Conservation (phyloP, 495 filamentous ascomycete genomes). For the Penicillium diatomitis region DNA sequence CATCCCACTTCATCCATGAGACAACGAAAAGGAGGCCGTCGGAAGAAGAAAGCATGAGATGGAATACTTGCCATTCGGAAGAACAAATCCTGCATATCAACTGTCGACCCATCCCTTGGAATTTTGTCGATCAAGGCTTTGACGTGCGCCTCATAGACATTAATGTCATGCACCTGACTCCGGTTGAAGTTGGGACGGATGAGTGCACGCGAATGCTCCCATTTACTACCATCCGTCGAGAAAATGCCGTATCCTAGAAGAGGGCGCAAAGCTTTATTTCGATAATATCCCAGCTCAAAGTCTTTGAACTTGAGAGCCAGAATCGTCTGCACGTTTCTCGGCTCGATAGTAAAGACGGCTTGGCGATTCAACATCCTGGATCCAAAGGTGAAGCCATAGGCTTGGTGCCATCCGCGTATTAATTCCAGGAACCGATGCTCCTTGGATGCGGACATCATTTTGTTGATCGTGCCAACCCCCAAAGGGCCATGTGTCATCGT, state of each 20-base stretch:
- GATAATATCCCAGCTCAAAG: conserved; percentile 45
- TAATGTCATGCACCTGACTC: conserved; percentile 50
- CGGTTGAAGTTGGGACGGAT: conserved; percentile 56
- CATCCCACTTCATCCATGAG: too few relatives aligned
- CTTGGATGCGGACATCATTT: not conserved
- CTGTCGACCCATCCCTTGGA: conserved; percentile 37
- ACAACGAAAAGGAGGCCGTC: not conserved
- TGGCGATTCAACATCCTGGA: conserved; percentile 8
- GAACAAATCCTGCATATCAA: conserved; percentile 60
- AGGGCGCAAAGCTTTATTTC: conserved; percentile 40
- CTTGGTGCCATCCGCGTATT: conserved; percentile 4
- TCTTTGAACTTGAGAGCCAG: conserved; percentile 52
- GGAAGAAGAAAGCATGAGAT: not conserved
- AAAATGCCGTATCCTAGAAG: conserved; percentile 65
- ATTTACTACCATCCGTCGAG: conserved; percentile 53
- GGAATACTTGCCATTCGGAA: conserved; percentile 22
- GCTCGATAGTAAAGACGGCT: conserved; percentile 41
- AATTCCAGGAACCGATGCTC: conserved; percentile 2
- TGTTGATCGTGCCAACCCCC: not conserved
- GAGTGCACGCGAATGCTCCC: conserved; percentile 56
- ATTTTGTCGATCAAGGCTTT: conserved; percentile 37
- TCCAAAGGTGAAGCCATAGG: conserved; percentile 6
- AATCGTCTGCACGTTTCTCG: conserved; percentile 54
- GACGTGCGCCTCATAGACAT: conserved; percentile 53
- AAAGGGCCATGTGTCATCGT: conserved; percentile 1